Base-by-base conservation (phyloP, 345 rosid species). In the Carallia pectinifolia region DNA sequence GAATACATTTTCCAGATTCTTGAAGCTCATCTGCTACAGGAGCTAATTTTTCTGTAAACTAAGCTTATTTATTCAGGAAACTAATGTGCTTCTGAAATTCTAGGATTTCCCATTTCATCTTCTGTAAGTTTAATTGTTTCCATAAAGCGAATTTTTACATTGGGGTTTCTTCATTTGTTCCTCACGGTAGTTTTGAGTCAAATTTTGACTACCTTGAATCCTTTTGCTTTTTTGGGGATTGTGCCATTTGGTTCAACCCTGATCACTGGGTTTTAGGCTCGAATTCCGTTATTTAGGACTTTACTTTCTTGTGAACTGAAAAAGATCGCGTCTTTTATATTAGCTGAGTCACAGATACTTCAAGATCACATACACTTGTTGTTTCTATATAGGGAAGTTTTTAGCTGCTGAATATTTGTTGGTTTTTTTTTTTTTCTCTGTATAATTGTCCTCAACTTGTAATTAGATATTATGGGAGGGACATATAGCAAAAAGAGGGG, bases 391-490 rank as follows among this genome's bases (percentile, higher is more conserved):
- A 18, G 19, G 38, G 4, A 61, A 50, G 13, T 27, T 56, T 27
- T 56, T 47, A 65, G 60, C 65, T 13, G 23, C 58, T 60, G 40
- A 53, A 62, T 50, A 34, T 56, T 6, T 34, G 23, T 50, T 40
- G 29, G 56, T 36, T 23, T 47, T 63, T 33, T 33, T 4, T 2
- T 33, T 33, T 33, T 33, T 33, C 34, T 53, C 5, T 34, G 23
- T 23, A 3, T 6, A 29, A 53, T 29, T 34, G 8, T 50, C 34
- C 6, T 62, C 38, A 15, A 34, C 9, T 19, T 7, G 37, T n/a
- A 47, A 19, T 62, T 71, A 53, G 72, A 62, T 65, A 81, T 78
- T 86, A 81, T 85, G 91, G 83, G 88, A 74, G 84, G 82, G n/a
- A 74, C 58, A 72, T 78, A 56, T 65, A 77, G 84, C 80, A 81